A percentile compares a stretch with the other conserved stretches of the same genome.
Conservation (phyloP, 1,139 yeast species). For the Hansenula lynferdii region DNA sequence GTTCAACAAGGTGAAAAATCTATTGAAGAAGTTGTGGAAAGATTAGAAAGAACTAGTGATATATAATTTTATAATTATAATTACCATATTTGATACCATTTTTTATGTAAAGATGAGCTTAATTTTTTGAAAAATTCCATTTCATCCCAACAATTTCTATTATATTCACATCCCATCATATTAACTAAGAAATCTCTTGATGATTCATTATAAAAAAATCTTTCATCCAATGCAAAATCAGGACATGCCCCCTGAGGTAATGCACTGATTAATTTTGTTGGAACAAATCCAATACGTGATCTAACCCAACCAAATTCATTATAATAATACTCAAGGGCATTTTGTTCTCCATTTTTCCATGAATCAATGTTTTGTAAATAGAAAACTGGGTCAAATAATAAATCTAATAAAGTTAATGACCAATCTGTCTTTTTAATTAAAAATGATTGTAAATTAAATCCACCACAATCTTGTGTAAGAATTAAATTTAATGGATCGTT, state of each 20-base stretch:
- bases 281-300: constrained; percentile 29
- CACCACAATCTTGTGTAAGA: constrained; percentile 30
- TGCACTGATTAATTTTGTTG: constrained; percentile 27
- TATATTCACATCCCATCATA: constrained; percentile 30
- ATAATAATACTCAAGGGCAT: constrained; percentile 30
- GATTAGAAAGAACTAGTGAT: constrained; percentile 12
- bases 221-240: constrained; percentile 19
- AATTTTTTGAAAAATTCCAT: constrained; percentile 58
- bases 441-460: constrained; percentile 27
- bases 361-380: constrained; percentile 24
- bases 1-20: constrained; percentile 14
- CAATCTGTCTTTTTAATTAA: constrained; percentile 24
- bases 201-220: constrained; percentile 28
- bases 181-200: constrained; percentile 30
- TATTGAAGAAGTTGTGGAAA: constrained; percentile 10
- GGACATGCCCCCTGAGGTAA: constrained; percentile 30
- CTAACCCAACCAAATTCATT: constrained; percentile 30
- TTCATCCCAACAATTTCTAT: constrained; percentile 37
- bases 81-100: constrained; percentile 12
- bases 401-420: constrained; percentile 23
- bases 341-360: constrained; percentile 29
- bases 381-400: constrained; percentile 26
- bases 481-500: constrained; percentile 28
- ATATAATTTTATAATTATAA: no score
- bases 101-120: constrained; percentile 38